Conservation (phyloP, 768 basidiomycete species). For the Tricholoma matsutake region DNA sequence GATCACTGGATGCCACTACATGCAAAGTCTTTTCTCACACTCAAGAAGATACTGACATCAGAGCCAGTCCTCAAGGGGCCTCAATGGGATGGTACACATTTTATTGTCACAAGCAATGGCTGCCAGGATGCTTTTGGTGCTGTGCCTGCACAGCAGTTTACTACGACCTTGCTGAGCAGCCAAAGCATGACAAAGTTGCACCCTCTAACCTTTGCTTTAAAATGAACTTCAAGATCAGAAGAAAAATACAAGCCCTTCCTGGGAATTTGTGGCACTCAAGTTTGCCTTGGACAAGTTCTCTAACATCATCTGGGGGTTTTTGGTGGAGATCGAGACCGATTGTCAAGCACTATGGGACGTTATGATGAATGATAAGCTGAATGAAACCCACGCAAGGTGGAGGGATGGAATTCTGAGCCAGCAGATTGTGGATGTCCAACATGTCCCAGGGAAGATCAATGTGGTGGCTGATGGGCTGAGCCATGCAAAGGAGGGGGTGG, state of each 20-base stretch:
- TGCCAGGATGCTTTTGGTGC: slow-evolving; percentile 31
- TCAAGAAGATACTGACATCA: slow-evolving; percentile 29
- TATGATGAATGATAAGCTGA: slow-evolving; percentile 23
- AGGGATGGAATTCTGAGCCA: slow-evolving; percentile 30
- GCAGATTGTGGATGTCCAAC: slow-evolving; percentile 23
- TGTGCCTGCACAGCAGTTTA: slow-evolving; percentile 25
- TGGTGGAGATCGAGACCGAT: slow-evolving; percentile 29
- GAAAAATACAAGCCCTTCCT: slow-evolving; percentile 29
- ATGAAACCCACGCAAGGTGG: too few species aligned
- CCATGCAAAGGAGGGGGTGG: slow-evolving; percentile 14
- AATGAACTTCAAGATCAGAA: slow-evolving; percentile 24
- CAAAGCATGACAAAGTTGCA: slow-evolving; percentile 12
- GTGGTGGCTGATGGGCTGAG: slow-evolving; percentile 29
- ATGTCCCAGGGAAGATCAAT: slow-evolving; percentile 22
- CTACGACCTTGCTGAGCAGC: slow-evolving; percentile 16
- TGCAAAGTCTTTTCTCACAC: slow-evolving; percentile 17
- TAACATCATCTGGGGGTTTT: slow-evolving; percentile 24
- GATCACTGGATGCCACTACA: slow-evolving; percentile 15
- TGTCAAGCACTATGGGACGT: slow-evolving; percentile 28
- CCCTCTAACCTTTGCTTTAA: slow-evolving; percentile 30
- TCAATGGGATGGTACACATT: slow-evolving; percentile 28
- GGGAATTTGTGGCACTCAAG: slow-evolving; percentile 33
- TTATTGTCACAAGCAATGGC: slow-evolving; percentile 34
- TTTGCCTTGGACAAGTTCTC: slow-evolving; percentile 26
- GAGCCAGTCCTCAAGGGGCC: slow-evolving; percentile 31